These are phyloP conservation scores for Hysterium pulicare DNA, from an alignment of 2,329 filamentous ascomycete species.

Conservation along the genomic window DNA sequence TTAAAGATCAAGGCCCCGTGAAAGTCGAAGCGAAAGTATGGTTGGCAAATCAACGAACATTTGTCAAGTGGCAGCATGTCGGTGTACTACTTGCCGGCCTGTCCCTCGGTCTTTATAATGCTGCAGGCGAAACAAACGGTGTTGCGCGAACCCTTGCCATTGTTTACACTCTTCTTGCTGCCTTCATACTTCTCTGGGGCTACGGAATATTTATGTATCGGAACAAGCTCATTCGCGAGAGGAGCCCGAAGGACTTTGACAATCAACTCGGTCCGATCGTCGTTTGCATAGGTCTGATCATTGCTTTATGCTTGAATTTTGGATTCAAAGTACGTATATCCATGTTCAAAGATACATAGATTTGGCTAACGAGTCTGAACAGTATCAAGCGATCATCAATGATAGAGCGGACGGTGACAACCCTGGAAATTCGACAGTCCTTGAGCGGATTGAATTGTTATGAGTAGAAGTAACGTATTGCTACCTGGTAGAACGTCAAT, in stretches of 20 bases:
- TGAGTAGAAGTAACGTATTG: too few species aligned
- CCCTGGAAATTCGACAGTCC: slow-evolving; percentile 1
- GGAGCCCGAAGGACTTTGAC: slow-evolving; percentile 92
- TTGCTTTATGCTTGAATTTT: slow-evolving; percentile 83
- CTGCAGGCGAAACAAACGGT: slow-evolving; percentile 70
- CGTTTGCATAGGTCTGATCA: slow-evolving; percentile 73
- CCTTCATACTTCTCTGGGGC: slow-evolving; percentile 84
- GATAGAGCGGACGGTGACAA: slow-evolving; percentile 4
- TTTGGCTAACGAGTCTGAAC: not conserved
- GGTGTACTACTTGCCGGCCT: slow-evolving; percentile 80
- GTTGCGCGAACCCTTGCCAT: slow-evolving; percentile 76
- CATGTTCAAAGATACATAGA: not conserved
- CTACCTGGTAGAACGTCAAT: too few species aligned
- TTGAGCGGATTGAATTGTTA: slow-evolving; percentile 13
- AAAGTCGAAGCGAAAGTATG: slow-evolving; percentile 97
- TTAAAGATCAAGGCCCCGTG: slow-evolving; percentile 90
- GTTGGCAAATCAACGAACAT: slow-evolving; percentile 97
- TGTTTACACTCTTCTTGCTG: slow-evolving; percentile 75
- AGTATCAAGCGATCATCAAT: slow-evolving; percentile 9
- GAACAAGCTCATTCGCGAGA: slow-evolving; percentile 72
- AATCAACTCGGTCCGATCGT: slow-evolving; percentile 80
- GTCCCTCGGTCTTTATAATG: slow-evolving; percentile 82
- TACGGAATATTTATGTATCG: slow-evolving; percentile 77
- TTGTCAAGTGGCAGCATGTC: slow-evolving; percentile 98
- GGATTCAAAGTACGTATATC: slow-evolving; percentile 65